Evolutionary conservation across 352 stramenopile genomes (phyloP).

Genomic region (Globisporangium abappressorium): DNA sequence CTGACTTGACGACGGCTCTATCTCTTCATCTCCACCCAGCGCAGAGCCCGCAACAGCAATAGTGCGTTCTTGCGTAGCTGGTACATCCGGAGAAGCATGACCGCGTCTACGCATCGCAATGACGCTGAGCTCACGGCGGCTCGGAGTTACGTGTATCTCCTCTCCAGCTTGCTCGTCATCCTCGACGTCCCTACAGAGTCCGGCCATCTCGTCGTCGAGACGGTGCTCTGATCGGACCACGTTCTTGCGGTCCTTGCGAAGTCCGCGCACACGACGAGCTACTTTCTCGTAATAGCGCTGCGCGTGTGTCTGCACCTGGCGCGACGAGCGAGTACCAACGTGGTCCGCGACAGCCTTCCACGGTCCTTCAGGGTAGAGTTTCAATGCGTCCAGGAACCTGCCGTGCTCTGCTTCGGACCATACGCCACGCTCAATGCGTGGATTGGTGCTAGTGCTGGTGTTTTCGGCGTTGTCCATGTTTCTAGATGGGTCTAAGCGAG

Average conservation of each 20-base stretch:
- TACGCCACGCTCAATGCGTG: conserved; percentile 4
- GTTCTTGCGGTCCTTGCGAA: conserved; percentile 56
- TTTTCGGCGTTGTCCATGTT: neutral
- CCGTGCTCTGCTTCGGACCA: conserved; percentile 29
- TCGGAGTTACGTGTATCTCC: neutral
- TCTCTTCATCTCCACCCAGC: neutral
- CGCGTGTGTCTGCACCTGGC: conserved; percentile 47
- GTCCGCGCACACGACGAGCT: conserved; percentile 41
- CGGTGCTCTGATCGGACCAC: conserved; percentile 44
- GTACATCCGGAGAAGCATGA: neutral
- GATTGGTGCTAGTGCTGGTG: neutral
- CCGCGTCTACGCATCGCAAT: neutral
- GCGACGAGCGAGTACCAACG: conserved; percentile 34
- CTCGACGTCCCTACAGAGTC: neutral
- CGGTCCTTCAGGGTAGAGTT: conserved; percentile 31
- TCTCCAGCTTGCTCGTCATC: neutral
- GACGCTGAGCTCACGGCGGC: neutral
- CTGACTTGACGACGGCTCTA: neutral
- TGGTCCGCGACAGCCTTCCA: conserved; percentile 33
- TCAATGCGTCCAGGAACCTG: conserved; percentile 30
- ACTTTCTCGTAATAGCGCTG: conserved; percentile 7
- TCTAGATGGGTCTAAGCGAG: neutral
- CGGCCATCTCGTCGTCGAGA: conserved; percentile 33
- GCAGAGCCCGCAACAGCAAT: neutral
- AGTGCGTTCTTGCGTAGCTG: neutral